A percentile compares a stretch with the other conserved stretches of the same genome.
Conservation (phyloP, 495 filamentous ascomycete species). For the Penicillium parvum region DNA sequence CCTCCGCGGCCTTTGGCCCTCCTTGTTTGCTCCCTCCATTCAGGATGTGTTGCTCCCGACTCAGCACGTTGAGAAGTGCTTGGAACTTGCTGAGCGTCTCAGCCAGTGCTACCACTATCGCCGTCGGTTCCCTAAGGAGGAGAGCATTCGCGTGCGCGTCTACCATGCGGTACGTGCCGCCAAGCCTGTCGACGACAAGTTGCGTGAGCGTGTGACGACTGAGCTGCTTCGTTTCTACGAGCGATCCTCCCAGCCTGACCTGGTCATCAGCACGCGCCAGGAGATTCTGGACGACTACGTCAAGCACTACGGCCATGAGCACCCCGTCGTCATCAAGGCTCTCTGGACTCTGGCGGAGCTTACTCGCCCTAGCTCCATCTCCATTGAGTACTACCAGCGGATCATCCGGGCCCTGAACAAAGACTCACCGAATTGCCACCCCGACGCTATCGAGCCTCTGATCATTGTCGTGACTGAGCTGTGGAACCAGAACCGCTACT, state of each 20-base stretch:
- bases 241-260: slow-evolving; percentile 31
- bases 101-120: slow-evolving; percentile 33
- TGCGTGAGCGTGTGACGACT: slow-evolving; percentile 23
- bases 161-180: slow-evolving; percentile 27
- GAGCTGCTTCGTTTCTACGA: slow-evolving; percentile 29
- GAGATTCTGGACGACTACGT: slow-evolving; percentile 32
- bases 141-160: slow-evolving; percentile 33
- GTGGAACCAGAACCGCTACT: slow-evolving; percentile 31
- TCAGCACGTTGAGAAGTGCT: slow-evolving; percentile 23
- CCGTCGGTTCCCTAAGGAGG: slow-evolving; percentile 32
- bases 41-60: slow-evolving; percentile 30
- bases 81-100: slow-evolving; percentile 29
- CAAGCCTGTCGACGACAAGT: slow-evolving; percentile 29
- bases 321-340: slow-evolving; percentile 30
- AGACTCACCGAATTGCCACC: slow-evolving; percentile 26
- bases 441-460: slow-evolving; percentile 33
- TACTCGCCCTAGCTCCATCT: slow-evolving; percentile 30
- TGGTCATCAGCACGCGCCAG: slow-evolving; percentile 26
- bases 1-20: slow-evolving; percentile 30
- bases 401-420: slow-evolving; percentile 35
- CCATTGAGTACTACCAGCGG: slow-evolving; percentile 36
- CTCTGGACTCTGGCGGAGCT: slow-evolving; percentile 35
- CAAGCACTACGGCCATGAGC: slow-evolving; percentile 26
- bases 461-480: slow-evolving; percentile 37
- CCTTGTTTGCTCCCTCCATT: slow-evolving; percentile 29